Percentiles rank a stretch among this genome's conserved stretches.
Evolutionary conservation across 2,329 filamentous ascomycete genomes (phyloP).

Genomic region (Botrytis hyacinthi): DNA sequence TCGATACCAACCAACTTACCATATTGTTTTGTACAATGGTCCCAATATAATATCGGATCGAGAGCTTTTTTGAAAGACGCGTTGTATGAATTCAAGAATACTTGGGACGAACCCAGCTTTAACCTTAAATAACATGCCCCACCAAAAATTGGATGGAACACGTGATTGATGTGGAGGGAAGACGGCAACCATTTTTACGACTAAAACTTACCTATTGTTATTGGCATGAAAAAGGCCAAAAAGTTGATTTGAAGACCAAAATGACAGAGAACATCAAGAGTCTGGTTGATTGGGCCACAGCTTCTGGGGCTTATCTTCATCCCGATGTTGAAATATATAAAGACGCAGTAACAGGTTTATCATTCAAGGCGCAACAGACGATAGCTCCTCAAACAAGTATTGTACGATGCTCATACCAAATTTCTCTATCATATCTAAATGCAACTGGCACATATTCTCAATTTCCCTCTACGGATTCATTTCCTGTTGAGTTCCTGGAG

Average conservation of each 20-base stretch:
- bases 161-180: not conserved
- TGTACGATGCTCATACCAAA: conserved; percentile 51
- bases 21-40: not conserved
- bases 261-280: conserved; percentile 29
- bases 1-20: not conserved
- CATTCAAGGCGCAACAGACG: conserved; percentile 43
- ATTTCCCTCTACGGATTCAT: conserved; percentile 34
- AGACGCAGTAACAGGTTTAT: conserved; percentile 51
- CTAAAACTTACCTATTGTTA: not conserved
- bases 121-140: not conserved
- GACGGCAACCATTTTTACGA: not conserved
- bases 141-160: not conserved
- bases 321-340: conserved; percentile 52
- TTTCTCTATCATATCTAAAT: conserved; percentile 59
- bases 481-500: conserved; percentile 52
- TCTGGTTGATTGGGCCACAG: conserved; percentile 50
- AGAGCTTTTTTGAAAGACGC: not conserved
- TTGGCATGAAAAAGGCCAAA: not conserved
- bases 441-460: conserved; percentile 43
- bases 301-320: conserved; percentile 50
- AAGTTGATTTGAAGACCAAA: not conserved
- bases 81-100: not conserved
- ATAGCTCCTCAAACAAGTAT: conserved; percentile 39
- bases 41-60: not conserved
- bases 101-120: not conserved